Conservation (phyloP, 495 filamentous ascomycete genomes). For the Copromyces sp. region DNA sequence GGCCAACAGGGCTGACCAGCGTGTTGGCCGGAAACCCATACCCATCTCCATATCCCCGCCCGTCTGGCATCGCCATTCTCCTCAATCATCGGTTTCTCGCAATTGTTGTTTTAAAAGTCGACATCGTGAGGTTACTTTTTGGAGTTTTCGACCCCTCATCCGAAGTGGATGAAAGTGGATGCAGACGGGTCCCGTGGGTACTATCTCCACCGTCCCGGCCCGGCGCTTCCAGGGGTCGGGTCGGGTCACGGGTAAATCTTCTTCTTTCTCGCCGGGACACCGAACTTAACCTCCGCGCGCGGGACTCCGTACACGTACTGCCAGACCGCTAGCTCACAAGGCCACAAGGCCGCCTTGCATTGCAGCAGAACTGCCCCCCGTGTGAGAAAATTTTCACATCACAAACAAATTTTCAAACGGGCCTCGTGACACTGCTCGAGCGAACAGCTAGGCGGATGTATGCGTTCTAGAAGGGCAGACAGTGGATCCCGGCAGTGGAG, state of each 20-base stretch:
- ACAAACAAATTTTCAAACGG: not conserved
- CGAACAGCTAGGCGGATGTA: not conserved
- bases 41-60: not conserved
- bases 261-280: not conserved
- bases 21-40: not conserved
- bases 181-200: not conserved
- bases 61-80: not conserved
- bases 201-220: not conserved
- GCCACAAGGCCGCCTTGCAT: not conserved
- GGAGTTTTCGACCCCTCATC: not conserved
- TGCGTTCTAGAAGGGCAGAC: not conserved
- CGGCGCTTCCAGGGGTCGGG: not conserved
- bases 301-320: not conserved
- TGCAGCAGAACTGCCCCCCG: not conserved
- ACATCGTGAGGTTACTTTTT: not conserved
- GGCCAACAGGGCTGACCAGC: not conserved
- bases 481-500: not conserved
- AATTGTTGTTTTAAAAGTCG: not conserved
- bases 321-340: not conserved
- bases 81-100: not conserved
- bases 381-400: not conserved
- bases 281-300: not conserved
- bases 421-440: not conserved
- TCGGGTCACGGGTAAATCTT: not conserved
- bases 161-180: not conserved